These are phyloP conservation scores for Guadua angustifolia DNA, from an alignment of 176 grass and related monocot genomes.

Conservation along the genomic window DNA sequence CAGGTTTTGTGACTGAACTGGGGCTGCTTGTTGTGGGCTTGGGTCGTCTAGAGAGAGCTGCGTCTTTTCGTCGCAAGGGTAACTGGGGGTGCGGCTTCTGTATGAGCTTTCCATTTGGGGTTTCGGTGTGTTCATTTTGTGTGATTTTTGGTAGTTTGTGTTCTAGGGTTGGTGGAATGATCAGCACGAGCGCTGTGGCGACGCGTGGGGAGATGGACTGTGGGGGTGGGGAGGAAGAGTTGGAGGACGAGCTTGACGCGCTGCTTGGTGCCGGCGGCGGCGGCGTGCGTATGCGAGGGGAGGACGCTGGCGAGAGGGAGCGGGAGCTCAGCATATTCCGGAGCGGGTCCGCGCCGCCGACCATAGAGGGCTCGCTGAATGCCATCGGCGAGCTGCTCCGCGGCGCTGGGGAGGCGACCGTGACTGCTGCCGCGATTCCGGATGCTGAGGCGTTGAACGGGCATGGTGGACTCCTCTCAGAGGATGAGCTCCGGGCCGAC, in stretches of 20 bases:
- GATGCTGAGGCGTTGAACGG: slow-evolving; percentile 50
- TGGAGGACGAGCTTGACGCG: slow-evolving; percentile 65
- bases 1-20: slow-evolving; percentile 3
- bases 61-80: slow-evolving; percentile 34
- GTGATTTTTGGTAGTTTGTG: slow-evolving; percentile 35
- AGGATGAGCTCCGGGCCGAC: slow-evolving; percentile 76
- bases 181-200: slow-evolving; percentile 56
- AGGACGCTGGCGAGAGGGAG: slow-evolving; percentile 55
- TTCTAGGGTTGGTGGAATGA: slow-evolving; percentile 51
- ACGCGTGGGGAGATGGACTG: slow-evolving; percentile 59
- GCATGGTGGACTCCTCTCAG: slow-evolving; percentile 52
- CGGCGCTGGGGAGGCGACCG: slow-evolving; percentile 23
- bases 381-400: slow-evolving; percentile 62
- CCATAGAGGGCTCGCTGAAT: slow-evolving; percentile 80
- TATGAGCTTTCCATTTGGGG: slow-evolving; percentile 33
- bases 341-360: slow-evolving; percentile 92
- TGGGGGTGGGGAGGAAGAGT: slow-evolving; percentile 56
- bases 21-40: slow-evolving; percentile 12
- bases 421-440: slow-evolving; percentile 43
- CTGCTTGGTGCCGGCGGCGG: slow-evolving; percentile 55
- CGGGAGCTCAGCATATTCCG: slow-evolving; percentile 74
- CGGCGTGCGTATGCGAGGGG: slow-evolving; percentile 54
- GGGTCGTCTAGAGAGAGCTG: slow-evolving; percentile 49
- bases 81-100: slow-evolving; percentile 9
- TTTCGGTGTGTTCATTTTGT: slow-evolving; percentile 23